A percentile compares a stretch with the other conserved stretches of the same genome.
phyloP scores from a whole-genome alignment of 2,329 filamentous ascomycete species.

The Aspergillus melleus region DNA sequence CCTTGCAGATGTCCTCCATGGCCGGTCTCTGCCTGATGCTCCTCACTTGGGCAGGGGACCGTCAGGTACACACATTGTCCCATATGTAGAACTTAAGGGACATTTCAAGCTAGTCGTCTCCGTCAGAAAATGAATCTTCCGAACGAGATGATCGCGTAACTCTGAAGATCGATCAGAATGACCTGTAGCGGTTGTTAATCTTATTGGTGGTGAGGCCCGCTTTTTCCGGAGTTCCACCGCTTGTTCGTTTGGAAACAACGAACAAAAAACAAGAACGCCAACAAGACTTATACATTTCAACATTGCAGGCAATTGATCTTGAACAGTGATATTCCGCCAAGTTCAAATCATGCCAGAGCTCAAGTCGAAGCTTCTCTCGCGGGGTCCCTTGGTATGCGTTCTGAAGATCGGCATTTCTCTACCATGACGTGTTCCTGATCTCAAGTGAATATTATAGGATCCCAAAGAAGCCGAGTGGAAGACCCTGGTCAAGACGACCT shows the following conservation, averaged over 20 bases:
- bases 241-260: neutral
- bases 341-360: neutral
- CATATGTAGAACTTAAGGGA: neutral
- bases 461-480: slow-evolving; percentile 45
- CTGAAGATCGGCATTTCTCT: neutral
- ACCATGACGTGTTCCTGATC: neutral
- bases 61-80: neutral
- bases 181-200: neutral
- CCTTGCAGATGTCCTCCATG: neutral
- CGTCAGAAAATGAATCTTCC: no score
- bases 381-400: neutral
- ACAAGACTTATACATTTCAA: no score
- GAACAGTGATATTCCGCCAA: neutral
- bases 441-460: slow-evolving; percentile 25
- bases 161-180: neutral
- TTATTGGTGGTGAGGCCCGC: no score
- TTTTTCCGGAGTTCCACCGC: neutral
- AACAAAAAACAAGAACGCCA: neutral
- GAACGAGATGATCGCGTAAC: neutral
- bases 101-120: no score
- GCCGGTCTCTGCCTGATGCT: neutral
- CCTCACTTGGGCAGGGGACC: neutral
- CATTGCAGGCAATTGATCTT: neutral
- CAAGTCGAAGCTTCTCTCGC: neutral
- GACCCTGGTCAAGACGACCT: slow-evolving; percentile 43